These are phyloP conservation scores for Stagonosporopsis tanaceti DNA, from an alignment of 2,329 filamentous ascomycete genomes.

Conservation along the genomic window DNA sequence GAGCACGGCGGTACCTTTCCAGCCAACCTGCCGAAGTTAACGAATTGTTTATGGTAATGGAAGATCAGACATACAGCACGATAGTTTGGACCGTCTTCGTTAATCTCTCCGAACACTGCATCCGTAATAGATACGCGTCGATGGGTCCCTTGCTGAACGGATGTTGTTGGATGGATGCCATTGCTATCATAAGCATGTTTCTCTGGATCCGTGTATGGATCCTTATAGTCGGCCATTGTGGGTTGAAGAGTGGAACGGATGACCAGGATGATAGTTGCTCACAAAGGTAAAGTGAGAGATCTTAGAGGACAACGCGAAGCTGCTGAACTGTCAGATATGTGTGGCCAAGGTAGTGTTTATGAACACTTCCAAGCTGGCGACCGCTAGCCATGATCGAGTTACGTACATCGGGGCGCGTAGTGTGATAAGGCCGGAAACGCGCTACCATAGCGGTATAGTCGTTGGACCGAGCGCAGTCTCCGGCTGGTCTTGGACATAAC, in stretches of 20 bases:
- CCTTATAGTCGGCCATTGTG: constrained; percentile 17
- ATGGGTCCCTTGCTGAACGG: constrained; percentile 10
- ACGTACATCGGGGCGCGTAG: constrained; percentile 1
- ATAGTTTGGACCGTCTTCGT: constrained; percentile 63
- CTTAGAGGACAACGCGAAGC: not conserved
- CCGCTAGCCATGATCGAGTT: constrained; percentile 7
- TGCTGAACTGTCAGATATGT: not conserved
- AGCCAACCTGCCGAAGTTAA: constrained; percentile 31
- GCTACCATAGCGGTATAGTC: constrained; percentile 11
- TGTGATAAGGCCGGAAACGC: constrained; percentile 9
- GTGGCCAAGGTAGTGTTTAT: constrained; percentile 3
- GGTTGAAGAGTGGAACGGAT: not conserved
- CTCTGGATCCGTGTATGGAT: constrained; percentile 6
- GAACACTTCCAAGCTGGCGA: not conserved
- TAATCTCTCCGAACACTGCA: constrained; percentile 60
- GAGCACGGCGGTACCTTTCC: constrained; percentile 36
- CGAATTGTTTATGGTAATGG: constrained; percentile 49
- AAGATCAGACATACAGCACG: constrained; percentile 45
- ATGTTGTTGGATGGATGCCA: constrained; percentile 9
- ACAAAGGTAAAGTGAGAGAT: not conserved
- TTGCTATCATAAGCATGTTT: constrained; percentile 8
- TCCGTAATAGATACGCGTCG: constrained; percentile 24
- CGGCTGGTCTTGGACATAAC: constrained; percentile 1
- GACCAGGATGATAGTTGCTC: not conserved
- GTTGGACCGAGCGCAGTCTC: constrained; percentile 5